Evolutionary conservation across 164 flowering plant species (phyloP).

Genomic region (Pachysandra terminalis): DNA sequence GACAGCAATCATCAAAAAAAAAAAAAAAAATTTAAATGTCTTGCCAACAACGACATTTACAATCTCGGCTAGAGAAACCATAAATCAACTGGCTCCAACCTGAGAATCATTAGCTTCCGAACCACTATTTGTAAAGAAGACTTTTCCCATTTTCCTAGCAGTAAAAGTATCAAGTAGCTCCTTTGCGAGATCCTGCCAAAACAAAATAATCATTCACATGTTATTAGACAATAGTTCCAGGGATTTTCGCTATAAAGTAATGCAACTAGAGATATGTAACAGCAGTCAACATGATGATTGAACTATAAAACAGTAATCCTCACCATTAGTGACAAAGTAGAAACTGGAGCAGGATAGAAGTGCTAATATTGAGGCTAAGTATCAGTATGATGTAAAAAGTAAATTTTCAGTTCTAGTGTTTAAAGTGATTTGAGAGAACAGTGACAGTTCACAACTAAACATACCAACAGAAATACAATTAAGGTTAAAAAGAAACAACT

Average conservation of each 20-base stretch:
- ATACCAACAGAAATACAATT: neutral
- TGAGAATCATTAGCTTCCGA: slow-evolving; percentile 98
- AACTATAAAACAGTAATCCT: neutral
- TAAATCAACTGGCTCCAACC: slow-evolving; percentile 28
- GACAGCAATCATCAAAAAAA: too few species aligned
- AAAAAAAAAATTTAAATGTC: too few species aligned
- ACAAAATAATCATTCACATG: neutral
- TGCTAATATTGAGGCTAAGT: neutral
- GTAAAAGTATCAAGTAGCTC: slow-evolving; percentile 76
- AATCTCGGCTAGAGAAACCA: too few species aligned
- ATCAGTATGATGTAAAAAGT: too few species aligned
- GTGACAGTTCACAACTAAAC: neutral
- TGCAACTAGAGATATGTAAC: neutral
- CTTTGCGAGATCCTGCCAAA: slow-evolving; percentile 76
- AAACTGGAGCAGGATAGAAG: too few species aligned
- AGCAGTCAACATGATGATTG: neutral
- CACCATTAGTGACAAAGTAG: too few species aligned
- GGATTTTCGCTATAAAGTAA: neutral
- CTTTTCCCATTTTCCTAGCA: slow-evolving; percentile 83
- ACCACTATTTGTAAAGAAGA: slow-evolving; percentile 90
- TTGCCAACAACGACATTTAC: too few species aligned
- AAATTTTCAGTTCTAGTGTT: too few species aligned
- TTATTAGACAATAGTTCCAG: too few species aligned
- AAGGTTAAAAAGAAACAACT: neutral
- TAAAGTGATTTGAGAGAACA: neutral